Evolutionary conservation across 164 flowering plant genomes (phyloP).

Genomic region (Cinnamomum chago): DNA sequence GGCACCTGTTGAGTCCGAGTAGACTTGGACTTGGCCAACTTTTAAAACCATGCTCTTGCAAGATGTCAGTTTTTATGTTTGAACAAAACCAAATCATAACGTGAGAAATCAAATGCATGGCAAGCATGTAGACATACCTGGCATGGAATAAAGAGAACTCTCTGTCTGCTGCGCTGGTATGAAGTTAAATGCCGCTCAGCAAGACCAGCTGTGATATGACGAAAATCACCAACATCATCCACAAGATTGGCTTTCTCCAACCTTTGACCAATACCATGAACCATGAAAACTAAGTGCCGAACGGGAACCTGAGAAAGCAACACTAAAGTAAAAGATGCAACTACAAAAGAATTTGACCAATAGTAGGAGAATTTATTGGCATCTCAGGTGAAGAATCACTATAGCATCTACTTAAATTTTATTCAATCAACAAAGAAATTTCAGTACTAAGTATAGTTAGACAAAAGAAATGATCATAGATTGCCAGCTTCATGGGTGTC

Average conservation of each 20-base stretch:
- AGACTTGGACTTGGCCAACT: no score
- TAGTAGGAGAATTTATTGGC: not conserved
- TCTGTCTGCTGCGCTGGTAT: slow-evolving; percentile 73
- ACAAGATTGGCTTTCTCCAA: slow-evolving; percentile 94
- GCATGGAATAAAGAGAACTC: slow-evolving; percentile 94
- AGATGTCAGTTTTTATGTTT: no score
- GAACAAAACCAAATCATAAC: no score
- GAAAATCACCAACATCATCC: slow-evolving; percentile 89
- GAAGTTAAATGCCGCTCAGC: slow-evolving; percentile 80
- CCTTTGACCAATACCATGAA: slow-evolving; percentile 99
- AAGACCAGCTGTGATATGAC: slow-evolving; percentile 74
- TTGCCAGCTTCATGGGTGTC: no score
- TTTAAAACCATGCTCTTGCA: no score
- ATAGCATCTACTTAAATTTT: not conserved
- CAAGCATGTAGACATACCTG: slow-evolving; percentile 45
- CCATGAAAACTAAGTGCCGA: slow-evolving; percentile 93
- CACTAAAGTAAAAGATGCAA: not conserved
- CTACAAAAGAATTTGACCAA: not conserved
- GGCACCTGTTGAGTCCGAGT: no score
- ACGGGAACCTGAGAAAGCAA: slow-evolving; percentile 75
- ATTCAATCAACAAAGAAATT: not conserved
- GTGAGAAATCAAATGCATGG: no score
- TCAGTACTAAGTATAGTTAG: not conserved
- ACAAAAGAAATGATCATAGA: not conserved
- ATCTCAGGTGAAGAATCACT: not conserved